Base-by-base conservation (phyloP, 148 eudicot species). In the Rhododendron mucronatum region DNA sequence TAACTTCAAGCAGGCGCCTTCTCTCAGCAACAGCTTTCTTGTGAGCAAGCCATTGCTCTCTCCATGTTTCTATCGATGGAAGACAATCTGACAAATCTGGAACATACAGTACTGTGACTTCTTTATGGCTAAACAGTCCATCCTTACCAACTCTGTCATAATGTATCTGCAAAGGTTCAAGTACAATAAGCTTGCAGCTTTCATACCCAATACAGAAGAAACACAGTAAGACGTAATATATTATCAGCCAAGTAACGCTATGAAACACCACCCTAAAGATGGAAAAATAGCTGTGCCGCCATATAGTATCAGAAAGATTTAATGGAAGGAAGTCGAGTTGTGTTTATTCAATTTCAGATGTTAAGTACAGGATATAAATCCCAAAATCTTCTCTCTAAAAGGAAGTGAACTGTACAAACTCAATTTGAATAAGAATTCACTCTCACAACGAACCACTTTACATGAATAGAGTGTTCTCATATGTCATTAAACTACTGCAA, bases 71-170 rank as follows among this genome's bases (percentile, higher is more conserved):
- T 61, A 95, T 69, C 21, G 98, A 94, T 81, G 98, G 98, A 85
- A 97, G 95, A 86, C 98, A 97, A 55, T 93, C 93, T 21, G 98
- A 93, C 67, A 97, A 91, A 89, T 97, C 98, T 11, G 99, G 99
- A 86, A 97, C 92, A 87, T 90, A 97, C 82, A 94, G 82, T 12
- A 97, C 98, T 67, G 99, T 94, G 76, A 97, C 89, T 92, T 97
- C 99, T 82, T 91, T 97, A 87, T 97, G 98, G 86, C 98, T 97
- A 87, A 95, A 95, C 47, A 93, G 90, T 82, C 99, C 99, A 90
- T 95, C 96, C 83, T 93, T 84, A 73, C 99, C 99, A 88, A 97
- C 86, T 92, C 98, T 88, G 69, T 94, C 95, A 90, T 97, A 97
- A 92, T 97, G 99, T 91, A 97, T 93, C 99, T 97, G 97, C 89